Percentiles rank a stretch among this genome's conserved stretches.
Evolutionary conservation across 306 rosid genomes (phyloP).

Genomic region (Potentilla sterilis): DNA sequence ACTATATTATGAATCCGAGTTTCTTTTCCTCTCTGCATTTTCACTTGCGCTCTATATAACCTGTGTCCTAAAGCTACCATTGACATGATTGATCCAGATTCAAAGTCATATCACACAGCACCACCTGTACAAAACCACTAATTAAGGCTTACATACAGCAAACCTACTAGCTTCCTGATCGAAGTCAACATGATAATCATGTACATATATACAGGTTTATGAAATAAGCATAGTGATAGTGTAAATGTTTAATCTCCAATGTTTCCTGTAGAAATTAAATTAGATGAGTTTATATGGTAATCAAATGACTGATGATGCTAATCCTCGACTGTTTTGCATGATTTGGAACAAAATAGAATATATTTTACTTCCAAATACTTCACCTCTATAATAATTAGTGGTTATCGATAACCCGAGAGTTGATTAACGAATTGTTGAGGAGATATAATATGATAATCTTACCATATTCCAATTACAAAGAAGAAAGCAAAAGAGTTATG

Average conservation of each 20-base stretch:
- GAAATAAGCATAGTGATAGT: too few relatives aligned
- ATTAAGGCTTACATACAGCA: background rate
- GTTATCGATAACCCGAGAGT: background rate
- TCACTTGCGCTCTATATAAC: background rate
- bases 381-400: slow-evolving; percentile 12
- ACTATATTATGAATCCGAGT: background rate
- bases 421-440: background rate
- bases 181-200: background rate
- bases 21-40: background rate
- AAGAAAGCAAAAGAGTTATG: background rate
- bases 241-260: too few relatives aligned
- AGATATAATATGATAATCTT: slow-evolving; percentile 10
- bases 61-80: background rate
- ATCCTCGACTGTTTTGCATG: background rate
- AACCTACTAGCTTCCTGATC: background rate
- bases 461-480: slow-evolving; percentile 18
- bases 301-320: background rate
- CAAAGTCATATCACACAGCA: background rate
- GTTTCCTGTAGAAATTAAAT: background rate
- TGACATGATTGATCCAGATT: background rate
- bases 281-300: background rate
- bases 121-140: background rate
- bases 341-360: background rate
- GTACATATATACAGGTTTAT: background rate
- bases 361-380: background rate